Evolutionary conservation across 306 rosid genomes (phyloP).

Genomic region (Castanea mollissima): DNA sequence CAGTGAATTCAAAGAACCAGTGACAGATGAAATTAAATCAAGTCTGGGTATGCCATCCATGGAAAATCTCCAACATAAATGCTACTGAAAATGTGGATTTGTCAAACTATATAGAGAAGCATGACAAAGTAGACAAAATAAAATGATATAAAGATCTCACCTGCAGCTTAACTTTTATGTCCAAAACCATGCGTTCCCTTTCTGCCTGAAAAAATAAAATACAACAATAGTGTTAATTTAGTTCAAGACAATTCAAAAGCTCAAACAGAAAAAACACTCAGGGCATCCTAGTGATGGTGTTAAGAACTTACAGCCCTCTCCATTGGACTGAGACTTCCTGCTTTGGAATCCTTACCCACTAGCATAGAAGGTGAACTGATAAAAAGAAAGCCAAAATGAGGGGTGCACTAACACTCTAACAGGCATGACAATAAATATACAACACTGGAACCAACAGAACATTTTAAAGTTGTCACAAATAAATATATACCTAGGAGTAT

Average conservation of each 20-base stretch:
- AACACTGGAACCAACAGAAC: constrained; percentile 2
- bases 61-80: neutral
- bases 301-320: constrained; percentile 88
- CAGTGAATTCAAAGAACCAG: neutral
- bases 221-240: constrained; percentile 2
- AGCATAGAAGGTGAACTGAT: constrained; percentile 50
- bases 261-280: neutral
- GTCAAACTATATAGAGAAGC: neutral
- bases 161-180: constrained; percentile 97
- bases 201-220: constrained; percentile 68
- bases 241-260: constrained; percentile 9
- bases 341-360: constrained; percentile 65
- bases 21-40: neutral
- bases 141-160: constrained; percentile 38
- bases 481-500: constrained; percentile 65
- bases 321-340: constrained; percentile 73
- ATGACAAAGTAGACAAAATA: neutral
- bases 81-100: neutral
- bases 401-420: neutral
- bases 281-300: constrained; percentile 16
- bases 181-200: constrained; percentile 96
- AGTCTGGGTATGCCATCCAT: neutral
- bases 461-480: constrained; percentile 7
- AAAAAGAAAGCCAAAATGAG: constrained; percentile 23
- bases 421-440: constrained; percentile 17